Evolutionary conservation across 140 eudicot species (phyloP), one percentile per base, ranked within the genome.

Genomic region (Stevia rebaudiana): DNA sequence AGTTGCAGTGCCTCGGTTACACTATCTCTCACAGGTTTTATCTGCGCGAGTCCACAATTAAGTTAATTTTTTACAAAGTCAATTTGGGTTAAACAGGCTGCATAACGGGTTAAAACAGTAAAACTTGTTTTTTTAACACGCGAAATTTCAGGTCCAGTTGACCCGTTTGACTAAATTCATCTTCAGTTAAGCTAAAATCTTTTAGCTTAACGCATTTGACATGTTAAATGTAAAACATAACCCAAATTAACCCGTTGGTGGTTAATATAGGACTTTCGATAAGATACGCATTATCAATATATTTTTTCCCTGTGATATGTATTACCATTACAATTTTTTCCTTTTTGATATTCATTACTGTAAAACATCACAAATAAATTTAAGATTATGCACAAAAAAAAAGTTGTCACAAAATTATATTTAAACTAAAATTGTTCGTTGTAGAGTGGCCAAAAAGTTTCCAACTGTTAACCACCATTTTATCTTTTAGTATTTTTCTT

Each of bases 21-120:
- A 75, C 96, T 85, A 77, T 92, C 98, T 81, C 98, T 84, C 52
- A 88, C 98, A 2, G 96, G 98, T 62, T 92, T 92, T 53, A 92
- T 83, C 98, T 92, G 81, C 61, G 52, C 4, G 50, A 77, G 8
- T 7, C 8, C 64, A 44, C 21, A 63, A n/a, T 19, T 3, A 1
- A 36, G 40, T 59, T 48, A 59, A 5, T 47, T 51, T 51, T 9
- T 46, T n/a, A 46, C 19, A 11, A 15, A 46, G 52, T 6, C 0
- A 23, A 15, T 12, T 22, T 1, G 10, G 11, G 59, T 24, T 52
- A 10, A 12, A 36, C 11, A 6, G 10, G 10, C 23, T 22, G 25
- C 13, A 13, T 48, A 48, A 48, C 30, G 25, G 30, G 55, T 9
- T 28, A 48, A 18, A 48, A 48, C 19, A n/a, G 30, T n/a, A 17